These are phyloP conservation scores for Nannizziopsis barbatae DNA, from an alignment of 2,329 filamentous ascomycete species.

Conservation along the genomic window DNA sequence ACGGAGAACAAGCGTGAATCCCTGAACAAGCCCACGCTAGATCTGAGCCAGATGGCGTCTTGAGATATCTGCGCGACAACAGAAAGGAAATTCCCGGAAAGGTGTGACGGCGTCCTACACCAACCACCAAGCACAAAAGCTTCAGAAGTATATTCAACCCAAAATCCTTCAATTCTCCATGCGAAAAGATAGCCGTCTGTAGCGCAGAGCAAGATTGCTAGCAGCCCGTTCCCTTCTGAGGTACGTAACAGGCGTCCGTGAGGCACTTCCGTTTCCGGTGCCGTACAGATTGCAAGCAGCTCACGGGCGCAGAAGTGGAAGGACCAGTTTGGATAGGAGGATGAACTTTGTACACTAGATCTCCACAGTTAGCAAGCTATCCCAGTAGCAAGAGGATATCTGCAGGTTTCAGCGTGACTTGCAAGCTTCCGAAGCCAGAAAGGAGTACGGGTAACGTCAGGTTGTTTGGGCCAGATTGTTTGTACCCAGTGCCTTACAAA, in stretches of 20 bases:
- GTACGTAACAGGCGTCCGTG: not conserved
- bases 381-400: not conserved
- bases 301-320: not conserved
- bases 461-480: too few species aligned
- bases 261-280: conserved; percentile 4
- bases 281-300: not conserved
- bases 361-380: conserved; percentile 6
- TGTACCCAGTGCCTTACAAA: too few species aligned
- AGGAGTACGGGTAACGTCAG: not conserved
- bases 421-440: not conserved
- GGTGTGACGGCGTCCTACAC: conserved; percentile 9
- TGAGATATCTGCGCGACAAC: conserved; percentile 1
- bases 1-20: not conserved
- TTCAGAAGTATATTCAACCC: not conserved
- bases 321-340: not conserved
- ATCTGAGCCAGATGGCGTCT: not conserved
- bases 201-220: conserved; percentile 2
- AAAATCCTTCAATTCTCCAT: not conserved
- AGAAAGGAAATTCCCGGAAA: conserved; percentile 1
- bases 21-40: not conserved
- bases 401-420: not conserved
- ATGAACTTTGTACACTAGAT: not conserved
- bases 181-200: not conserved
- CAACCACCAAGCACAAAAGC: conserved; percentile 2
- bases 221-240: not conserved